Conservation (phyloP, 768 basidiomycete genomes). For the Russula sp. region DNA sequence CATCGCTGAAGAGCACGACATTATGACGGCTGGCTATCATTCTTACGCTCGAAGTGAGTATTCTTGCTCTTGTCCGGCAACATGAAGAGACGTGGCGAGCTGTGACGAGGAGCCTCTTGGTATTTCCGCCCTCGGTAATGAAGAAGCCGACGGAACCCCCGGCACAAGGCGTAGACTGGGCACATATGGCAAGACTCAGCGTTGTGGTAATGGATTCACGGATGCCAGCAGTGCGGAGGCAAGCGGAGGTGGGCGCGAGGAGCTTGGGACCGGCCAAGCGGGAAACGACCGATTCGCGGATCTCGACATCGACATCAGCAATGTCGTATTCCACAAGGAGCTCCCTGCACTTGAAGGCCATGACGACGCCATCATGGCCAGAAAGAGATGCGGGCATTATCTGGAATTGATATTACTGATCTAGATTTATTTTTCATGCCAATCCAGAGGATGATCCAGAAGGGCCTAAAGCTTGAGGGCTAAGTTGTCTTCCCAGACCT, state of each 20-base stretch:
- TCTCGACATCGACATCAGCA: too few species aligned
- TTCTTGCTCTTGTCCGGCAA: constrained; percentile 30
- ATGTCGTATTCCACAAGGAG: too few species aligned
- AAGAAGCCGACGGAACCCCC: constrained; percentile 40
- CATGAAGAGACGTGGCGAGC: constrained; percentile 38
- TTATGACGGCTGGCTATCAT: constrained; percentile 32
- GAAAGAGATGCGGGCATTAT: too few species aligned
- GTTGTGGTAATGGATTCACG: background rate
- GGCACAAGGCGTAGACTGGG: background rate
- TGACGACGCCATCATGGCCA: too few species aligned
- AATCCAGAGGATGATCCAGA: too few species aligned
- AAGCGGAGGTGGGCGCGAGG: background rate
- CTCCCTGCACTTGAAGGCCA: too few species aligned
- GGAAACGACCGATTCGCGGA: too few species aligned
- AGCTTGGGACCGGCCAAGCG: background rate
- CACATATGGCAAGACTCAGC: constrained; percentile 5
- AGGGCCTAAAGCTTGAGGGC: too few species aligned
- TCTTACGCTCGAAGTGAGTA: constrained; percentile 31
- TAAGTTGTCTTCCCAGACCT: too few species aligned
- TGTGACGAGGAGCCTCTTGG: constrained; percentile 35
- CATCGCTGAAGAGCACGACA: constrained; percentile 38
- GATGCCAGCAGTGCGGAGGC: background rate
- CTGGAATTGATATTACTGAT: too few species aligned
- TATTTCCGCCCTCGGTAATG: constrained; percentile 36
- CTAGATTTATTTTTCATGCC: too few species aligned